phyloP scores from a whole-genome alignment of 345 rosid genomes.

The Citrus reticulata region DNA sequence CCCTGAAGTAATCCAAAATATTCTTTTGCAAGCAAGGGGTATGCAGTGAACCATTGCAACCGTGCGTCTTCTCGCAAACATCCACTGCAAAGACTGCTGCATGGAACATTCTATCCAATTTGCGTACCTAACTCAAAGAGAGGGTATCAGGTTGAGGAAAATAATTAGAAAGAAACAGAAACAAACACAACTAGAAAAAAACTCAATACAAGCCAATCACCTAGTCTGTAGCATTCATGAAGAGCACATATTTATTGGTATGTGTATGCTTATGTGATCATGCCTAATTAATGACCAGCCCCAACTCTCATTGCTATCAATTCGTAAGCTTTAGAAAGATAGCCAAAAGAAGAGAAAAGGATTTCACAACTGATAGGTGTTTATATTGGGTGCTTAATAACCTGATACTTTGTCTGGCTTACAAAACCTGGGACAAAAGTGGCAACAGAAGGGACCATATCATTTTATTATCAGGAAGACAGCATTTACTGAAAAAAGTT shows the following conservation, averaged over 20 bases:
- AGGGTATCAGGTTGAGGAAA: background rate
- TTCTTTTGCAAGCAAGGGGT: conserved; percentile 52
- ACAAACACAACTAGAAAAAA: background rate
- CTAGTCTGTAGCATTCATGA: background rate
- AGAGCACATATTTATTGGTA: background rate
- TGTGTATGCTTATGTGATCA: background rate
- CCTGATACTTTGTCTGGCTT: background rate
- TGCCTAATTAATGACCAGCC: background rate
- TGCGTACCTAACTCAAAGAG: conserved; percentile 36
- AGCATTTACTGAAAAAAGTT: background rate
- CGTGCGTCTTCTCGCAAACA: conserved; percentile 40
- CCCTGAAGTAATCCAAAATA: conserved; percentile 55
- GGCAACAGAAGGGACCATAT: conserved; percentile 1
- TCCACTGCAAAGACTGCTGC: conserved; percentile 42
- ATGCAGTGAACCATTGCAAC: conserved; percentile 43
- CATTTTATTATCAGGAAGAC: background rate
- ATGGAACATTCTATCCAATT: conserved; percentile 47
- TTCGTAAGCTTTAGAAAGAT: background rate
- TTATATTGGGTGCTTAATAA: background rate
- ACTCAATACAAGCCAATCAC: background rate
- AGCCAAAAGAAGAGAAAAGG: background rate
- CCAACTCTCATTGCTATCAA: background rate
- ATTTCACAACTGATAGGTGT: no score
- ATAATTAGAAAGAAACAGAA: background rate
- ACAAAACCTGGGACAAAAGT: background rate